These are phyloP conservation scores for Actinomucor elegans DNA, from an alignment of 371 early-diverging fungal genomes.

Conservation along the genomic window DNA sequence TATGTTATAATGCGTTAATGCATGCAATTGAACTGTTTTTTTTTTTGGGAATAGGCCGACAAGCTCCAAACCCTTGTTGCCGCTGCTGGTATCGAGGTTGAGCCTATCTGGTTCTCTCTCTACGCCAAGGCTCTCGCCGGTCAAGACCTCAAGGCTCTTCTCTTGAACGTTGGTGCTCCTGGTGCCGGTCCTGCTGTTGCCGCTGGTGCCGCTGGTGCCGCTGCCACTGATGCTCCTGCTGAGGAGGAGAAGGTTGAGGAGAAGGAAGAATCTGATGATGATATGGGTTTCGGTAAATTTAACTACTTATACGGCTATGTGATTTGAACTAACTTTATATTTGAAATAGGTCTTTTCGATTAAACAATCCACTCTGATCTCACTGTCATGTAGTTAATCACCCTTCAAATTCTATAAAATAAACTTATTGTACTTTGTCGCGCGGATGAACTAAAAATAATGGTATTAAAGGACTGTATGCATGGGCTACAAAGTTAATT, in stretches of 20 bases:
- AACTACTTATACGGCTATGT: too few species aligned
- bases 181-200: constrained; percentile 71
- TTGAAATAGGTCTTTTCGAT: constrained; percentile 12
- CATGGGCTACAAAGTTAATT: too few species aligned
- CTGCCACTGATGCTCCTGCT: constrained; percentile 56
- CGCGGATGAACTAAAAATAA: too few species aligned
- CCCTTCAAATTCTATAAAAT: too few species aligned
- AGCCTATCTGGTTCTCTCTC: constrained; percentile 93
- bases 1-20: neutral
- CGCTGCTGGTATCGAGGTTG: constrained; percentile 92
- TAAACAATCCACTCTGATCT: constrained; percentile 6
- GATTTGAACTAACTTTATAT: neutral
- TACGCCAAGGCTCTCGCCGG: constrained; percentile 98
- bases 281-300: constrained; percentile 87
- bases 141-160: constrained; percentile 87
- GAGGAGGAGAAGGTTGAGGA: constrained; percentile 72
- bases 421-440: too few species aligned
- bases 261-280: constrained; percentile 89
- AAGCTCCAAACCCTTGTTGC: constrained; percentile 89
- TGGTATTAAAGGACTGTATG: too few species aligned
- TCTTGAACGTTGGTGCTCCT: constrained; percentile 91
- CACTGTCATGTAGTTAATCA: too few species aligned
- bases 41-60: constrained; percentile 73
- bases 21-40: neutral
- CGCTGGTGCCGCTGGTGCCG: constrained; percentile 54